Evolutionary conservation across 2,329 filamentous ascomycete species (phyloP).

Genomic region (Cyphellophora europaea): DNA sequence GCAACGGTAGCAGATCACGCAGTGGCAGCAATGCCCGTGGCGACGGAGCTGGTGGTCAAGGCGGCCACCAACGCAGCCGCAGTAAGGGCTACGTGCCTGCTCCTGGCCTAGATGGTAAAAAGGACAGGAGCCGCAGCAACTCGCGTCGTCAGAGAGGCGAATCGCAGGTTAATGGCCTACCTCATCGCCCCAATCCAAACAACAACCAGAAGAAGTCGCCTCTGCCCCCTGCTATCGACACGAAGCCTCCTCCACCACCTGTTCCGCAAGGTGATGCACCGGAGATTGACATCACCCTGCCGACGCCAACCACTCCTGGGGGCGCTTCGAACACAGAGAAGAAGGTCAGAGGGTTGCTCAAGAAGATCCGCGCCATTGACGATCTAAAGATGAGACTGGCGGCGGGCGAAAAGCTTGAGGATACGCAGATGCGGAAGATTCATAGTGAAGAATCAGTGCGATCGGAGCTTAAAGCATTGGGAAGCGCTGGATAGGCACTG

Average conservation of each 20-base stretch:
- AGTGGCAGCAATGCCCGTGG: conserved; percentile 34
- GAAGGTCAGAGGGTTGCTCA: conserved; percentile 85
- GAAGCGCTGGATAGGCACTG: too few relatives aligned
- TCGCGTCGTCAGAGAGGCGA: conserved; percentile 21
- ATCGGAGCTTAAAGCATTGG: conserved; percentile 65
- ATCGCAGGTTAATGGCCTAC: conserved; percentile 12
- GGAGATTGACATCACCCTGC: conserved; percentile 20
- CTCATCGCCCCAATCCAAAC: conserved; percentile 13
- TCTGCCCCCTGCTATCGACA: conserved; percentile 18
- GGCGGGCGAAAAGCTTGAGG: conserved; percentile 90
- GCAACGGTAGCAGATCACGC: conserved; percentile 12
- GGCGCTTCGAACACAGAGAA: conserved; percentile 64
- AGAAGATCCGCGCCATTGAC: conserved; percentile 97
- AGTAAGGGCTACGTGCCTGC: conserved; percentile 27
- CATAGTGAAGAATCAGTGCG: conserved; percentile 74
- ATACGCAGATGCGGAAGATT: conserved; percentile 98
- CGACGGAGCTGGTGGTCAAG: conserved; percentile 37
- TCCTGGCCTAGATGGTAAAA: conserved; percentile 10
- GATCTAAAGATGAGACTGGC: conserved; percentile 96
- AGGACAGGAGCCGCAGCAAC: conserved; percentile 19
- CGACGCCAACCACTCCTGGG: conserved; percentile 26
- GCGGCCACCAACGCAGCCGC: conserved; percentile 46
- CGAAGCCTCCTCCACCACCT: conserved; percentile 21
- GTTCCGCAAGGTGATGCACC: conserved; percentile 20
- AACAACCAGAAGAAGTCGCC: conserved; percentile 26